phyloP scores from a whole-genome alignment of 2,329 filamentous ascomycete genomes.

The Colletotrichum sp. region DNA sequence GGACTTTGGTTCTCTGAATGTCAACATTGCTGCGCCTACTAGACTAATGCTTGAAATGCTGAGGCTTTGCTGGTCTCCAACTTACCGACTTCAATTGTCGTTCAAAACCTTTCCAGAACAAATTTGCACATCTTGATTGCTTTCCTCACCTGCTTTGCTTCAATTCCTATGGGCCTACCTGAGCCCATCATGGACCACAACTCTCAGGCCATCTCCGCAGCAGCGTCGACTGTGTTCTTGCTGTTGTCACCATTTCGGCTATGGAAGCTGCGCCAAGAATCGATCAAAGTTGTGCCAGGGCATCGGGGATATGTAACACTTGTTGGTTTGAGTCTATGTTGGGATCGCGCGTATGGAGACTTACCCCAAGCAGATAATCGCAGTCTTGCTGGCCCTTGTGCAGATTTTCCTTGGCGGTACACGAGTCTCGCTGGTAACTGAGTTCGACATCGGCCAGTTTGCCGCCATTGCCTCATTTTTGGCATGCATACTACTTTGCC shows the following conservation, averaged over 20 bases:
- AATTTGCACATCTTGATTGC: not conserved
- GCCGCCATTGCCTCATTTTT: not conserved
- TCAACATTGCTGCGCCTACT: not conserved
- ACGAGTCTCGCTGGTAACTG: not conserved
- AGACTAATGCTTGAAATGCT: not conserved
- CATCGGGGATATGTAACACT: not conserved
- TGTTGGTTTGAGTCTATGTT: not conserved
- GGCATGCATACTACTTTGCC: not conserved
- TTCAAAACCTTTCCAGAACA: not conserved
- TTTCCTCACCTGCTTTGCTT: not conserved
- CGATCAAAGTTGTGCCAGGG: not conserved
- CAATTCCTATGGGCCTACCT: not conserved
- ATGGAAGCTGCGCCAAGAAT: not conserved
- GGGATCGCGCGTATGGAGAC: not conserved
- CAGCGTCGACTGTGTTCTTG: not conserved
- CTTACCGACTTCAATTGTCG: not conserved
- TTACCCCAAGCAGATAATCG: not conserved
- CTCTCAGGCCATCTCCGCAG: not conserved
- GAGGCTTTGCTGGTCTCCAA: not conserved
- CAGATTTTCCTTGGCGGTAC: not conserved
- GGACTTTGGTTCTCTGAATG: not conserved
- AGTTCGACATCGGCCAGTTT: not conserved
- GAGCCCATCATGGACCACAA: not conserved
- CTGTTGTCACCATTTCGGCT: not conserved
- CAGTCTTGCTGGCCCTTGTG: not conserved